A percentile compares a stretch with the other conserved stretches of the same genome.
phyloP scores from a whole-genome alignment of 1,284 basidiomycete species.

The Athelia psychrophila region DNA sequence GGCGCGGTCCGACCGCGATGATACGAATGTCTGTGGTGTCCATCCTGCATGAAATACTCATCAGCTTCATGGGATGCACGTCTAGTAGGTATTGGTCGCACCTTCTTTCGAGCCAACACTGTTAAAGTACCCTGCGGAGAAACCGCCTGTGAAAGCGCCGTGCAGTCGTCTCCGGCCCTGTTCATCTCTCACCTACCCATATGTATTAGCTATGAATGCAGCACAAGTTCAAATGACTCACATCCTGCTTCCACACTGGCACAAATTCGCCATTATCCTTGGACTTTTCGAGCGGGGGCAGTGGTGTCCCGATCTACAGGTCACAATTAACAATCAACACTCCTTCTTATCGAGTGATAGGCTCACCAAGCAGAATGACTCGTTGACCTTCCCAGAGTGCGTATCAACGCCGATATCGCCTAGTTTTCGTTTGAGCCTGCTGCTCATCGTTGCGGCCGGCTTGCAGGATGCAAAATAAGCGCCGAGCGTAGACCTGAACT shows the following conservation, averaged over 20 bases:
- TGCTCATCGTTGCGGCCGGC: slow-evolving; percentile 12
- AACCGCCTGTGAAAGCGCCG: slow-evolving; percentile 98
- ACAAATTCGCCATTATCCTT: slow-evolving; percentile 93
- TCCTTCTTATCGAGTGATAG: slow-evolving; percentile 2
- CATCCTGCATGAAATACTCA: slow-evolving; percentile 62
- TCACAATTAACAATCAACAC: slow-evolving; percentile 1
- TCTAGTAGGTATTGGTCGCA: slow-evolving; percentile 24
- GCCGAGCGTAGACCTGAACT: too few relatives aligned
- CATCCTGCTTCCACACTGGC: slow-evolving; percentile 97
- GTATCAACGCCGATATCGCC: slow-evolving; percentile 77
- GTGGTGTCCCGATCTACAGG: slow-evolving; percentile 82
- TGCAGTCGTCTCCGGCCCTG: slow-evolving; percentile 91
- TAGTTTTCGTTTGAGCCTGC: slow-evolving; percentile 71
- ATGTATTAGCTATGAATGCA: slow-evolving; percentile 16
- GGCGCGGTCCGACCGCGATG: slow-evolving; percentile 75
- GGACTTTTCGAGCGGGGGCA: slow-evolving; percentile 85
- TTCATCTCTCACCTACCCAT: slow-evolving; percentile 82
- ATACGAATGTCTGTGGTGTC: slow-evolving; percentile 89
- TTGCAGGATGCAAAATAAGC: too few relatives aligned
- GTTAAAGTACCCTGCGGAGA: slow-evolving; percentile 97
- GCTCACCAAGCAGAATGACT: slow-evolving; percentile 85
- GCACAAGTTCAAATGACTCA: slow-evolving; percentile 27
- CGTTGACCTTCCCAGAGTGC: slow-evolving; percentile 67
- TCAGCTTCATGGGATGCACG: neutral
- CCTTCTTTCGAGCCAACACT: slow-evolving; percentile 95